These are phyloP conservation scores for Thelonectria olida DNA, from an alignment of 2,329 filamentous ascomycete genomes.

Conservation along the genomic window DNA sequence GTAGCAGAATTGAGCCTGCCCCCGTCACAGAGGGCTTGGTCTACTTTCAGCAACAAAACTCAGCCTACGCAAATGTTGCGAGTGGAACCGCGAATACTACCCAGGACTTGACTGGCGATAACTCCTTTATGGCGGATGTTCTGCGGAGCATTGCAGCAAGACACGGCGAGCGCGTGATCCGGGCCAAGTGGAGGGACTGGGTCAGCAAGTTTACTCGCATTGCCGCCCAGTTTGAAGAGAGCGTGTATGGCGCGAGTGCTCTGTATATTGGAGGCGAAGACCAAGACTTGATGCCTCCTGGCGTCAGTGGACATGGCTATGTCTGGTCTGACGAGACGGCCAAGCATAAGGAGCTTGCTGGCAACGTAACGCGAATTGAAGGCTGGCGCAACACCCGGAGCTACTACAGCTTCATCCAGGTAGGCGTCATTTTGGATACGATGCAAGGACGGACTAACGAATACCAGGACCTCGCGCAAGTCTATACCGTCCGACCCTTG, in stretches of 20 bases:
- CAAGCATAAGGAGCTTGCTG: conserved; percentile 86
- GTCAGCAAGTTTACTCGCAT: conserved; percentile 94
- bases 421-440: conserved; percentile 43
- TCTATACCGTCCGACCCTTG: conserved; percentile 73
- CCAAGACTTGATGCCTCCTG: conserved; percentile 64
- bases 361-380: conserved; percentile 92
- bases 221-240: conserved; percentile 93
- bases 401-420: conserved; percentile 95
- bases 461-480: conserved; percentile 68
- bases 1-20: conserved; percentile 83
- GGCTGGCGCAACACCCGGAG: conserved; percentile 96
- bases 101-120: conserved; percentile 84
- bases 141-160: conserved; percentile 84
- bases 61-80: conserved; percentile 61
- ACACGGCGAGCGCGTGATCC: conserved; percentile 88
- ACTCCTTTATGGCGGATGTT: conserved; percentile 88
- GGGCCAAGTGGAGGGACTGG: conserved; percentile 94
- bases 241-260: conserved; percentile 91
- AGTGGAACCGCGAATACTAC: conserved; percentile 52
- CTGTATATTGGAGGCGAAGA: conserved; percentile 86
- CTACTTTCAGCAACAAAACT: conserved; percentile 87
- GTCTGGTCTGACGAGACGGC: conserved; percentile 89
- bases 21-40: conserved; percentile 83
- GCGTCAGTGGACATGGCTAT: conserved; percentile 85
- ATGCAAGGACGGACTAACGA: conserved; percentile 19